phyloP scores from a whole-genome alignment of 163 green algal genomes.

The Scenedesmus sp. region DNA sequence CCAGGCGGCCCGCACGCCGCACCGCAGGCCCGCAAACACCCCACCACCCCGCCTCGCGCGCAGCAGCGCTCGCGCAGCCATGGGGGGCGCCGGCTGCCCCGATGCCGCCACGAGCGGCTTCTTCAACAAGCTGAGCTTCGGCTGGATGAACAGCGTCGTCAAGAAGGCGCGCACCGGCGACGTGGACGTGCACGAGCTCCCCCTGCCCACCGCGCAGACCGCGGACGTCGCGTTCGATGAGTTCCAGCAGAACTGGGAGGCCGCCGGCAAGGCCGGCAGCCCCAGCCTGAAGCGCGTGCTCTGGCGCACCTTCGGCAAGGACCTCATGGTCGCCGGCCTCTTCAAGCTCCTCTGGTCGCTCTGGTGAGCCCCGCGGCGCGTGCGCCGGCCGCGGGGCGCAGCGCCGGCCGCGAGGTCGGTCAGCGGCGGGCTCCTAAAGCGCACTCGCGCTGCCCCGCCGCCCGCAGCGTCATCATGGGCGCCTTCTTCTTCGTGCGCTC shows the following conservation, averaged over 20 bases:
- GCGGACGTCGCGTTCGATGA: slow-evolving; percentile 40
- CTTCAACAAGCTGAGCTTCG: slow-evolving; percentile 32
- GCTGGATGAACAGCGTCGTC: slow-evolving; percentile 22
- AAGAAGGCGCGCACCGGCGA: slow-evolving; percentile 24
- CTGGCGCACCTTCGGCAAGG: slow-evolving; percentile 43
- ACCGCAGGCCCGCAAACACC: too few relatives aligned
- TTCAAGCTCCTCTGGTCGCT: slow-evolving; percentile 61
- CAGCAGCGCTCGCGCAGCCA: too few relatives aligned
- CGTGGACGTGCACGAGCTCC: slow-evolving; percentile 45
- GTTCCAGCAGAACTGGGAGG: slow-evolving; percentile 49
- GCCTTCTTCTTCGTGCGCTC: slow-evolving; percentile 69
- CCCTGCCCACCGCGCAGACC: slow-evolving; percentile 40
- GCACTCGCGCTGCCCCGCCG: neutral
- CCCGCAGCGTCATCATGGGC: slow-evolving; percentile 37
- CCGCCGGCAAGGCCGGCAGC: slow-evolving; percentile 6
- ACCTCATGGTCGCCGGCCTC: slow-evolving; percentile 50
- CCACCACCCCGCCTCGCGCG: too few relatives aligned
- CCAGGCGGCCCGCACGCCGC: too few relatives aligned
- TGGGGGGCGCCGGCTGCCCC: neutral
- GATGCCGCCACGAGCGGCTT: slow-evolving; percentile 3
- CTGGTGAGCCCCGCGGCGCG: slow-evolving; percentile 41
- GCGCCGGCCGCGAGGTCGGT: neutral
- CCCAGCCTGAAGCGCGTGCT: slow-evolving; percentile 37
- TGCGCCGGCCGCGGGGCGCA: too few relatives aligned
- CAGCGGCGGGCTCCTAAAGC: too few relatives aligned